Conservation (phyloP, 208 protist genomes). For the Leishmania arabica region DNA sequence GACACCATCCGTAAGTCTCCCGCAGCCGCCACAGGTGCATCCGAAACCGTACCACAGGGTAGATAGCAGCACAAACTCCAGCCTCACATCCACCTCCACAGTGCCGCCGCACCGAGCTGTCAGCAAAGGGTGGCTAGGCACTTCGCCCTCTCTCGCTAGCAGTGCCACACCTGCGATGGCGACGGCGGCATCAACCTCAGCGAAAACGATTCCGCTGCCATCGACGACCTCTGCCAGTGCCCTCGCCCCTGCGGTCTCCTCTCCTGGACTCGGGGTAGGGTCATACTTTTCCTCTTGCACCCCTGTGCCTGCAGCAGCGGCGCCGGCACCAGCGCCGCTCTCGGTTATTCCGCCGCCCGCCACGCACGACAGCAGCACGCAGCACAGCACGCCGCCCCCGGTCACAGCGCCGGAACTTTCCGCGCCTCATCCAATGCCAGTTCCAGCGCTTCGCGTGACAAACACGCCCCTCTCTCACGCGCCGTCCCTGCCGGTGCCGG, state of each 20-base stretch:
- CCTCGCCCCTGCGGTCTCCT: not conserved
- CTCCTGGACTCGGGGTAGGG: slow-evolving; percentile 6
- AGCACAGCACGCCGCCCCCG: not conserved
- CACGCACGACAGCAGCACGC: slow-evolving; percentile 7
- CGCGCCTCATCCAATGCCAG: not conserved
- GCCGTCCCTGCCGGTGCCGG: not conserved
- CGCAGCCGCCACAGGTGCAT: slow-evolving; percentile 5
- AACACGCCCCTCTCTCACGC: not conserved
- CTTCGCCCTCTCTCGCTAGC: not conserved
- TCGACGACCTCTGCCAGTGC: not conserved
- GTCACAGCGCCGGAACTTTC: not conserved
- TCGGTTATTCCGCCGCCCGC: slow-evolving; percentile 5
- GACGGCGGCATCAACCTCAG: not conserved
- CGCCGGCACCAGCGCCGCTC: not conserved
- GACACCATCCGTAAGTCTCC: not conserved
- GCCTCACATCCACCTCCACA: slow-evolving; percentile 27
- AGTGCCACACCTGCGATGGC: not conserved
- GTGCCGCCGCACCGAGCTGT: slow-evolving; percentile 20
- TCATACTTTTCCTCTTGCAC: slow-evolving; percentile 23
- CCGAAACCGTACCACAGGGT: slow-evolving; percentile 10
- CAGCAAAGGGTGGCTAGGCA: not conserved
- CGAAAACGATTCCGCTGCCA: not conserved
- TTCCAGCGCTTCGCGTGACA: not conserved
- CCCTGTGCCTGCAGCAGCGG: not conserved
- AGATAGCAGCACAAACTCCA: slow-evolving; percentile 29